Evolutionary conservation across 495 filamentous ascomycete genomes (phyloP).

Genomic region (Penicillium angulare): DNA sequence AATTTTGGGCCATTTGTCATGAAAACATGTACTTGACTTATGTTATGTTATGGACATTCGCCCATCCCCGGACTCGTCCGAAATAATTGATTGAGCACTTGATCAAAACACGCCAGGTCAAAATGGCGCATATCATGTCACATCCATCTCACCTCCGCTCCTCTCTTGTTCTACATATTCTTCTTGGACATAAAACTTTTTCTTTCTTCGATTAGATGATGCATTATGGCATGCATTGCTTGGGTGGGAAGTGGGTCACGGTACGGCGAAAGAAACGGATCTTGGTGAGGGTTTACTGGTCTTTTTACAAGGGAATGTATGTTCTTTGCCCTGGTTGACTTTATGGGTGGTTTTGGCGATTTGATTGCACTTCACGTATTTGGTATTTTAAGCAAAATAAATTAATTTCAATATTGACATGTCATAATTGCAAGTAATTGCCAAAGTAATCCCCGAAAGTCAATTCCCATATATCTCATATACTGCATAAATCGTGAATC

Average conservation of each 20-base stretch:
- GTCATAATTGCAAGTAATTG: too few species aligned
- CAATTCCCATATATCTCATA: too few species aligned
- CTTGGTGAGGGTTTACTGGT: slow-evolving; percentile 29
- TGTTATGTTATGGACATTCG: too few species aligned
- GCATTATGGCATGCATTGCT: slow-evolving; percentile 36
- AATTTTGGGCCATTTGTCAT: too few species aligned
- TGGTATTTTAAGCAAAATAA: too few species aligned
- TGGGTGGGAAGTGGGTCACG: slow-evolving; percentile 24
- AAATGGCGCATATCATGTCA: neutral
- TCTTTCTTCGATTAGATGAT: slow-evolving; percentile 37
- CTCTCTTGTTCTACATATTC: slow-evolving; percentile 14
- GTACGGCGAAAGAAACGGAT: slow-evolving; percentile 32
- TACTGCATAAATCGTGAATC: too few species aligned
- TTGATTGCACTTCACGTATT: neutral
- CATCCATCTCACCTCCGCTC: too few species aligned
- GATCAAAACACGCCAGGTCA: neutral
- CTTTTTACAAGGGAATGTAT: slow-evolving; percentile 16
- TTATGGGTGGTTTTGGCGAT: slow-evolving; percentile 1
- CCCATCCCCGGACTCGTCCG: too few species aligned
- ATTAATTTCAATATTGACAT: too few species aligned
- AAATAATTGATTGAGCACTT: neutral
- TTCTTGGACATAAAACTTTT: slow-evolving; percentile 32
- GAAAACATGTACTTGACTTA: too few species aligned
- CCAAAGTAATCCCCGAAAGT: neutral
- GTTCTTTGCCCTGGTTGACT: slow-evolving; percentile 7